Conservation (phyloP, 164 flowering plant species). For the Saururus chinensis region DNA sequence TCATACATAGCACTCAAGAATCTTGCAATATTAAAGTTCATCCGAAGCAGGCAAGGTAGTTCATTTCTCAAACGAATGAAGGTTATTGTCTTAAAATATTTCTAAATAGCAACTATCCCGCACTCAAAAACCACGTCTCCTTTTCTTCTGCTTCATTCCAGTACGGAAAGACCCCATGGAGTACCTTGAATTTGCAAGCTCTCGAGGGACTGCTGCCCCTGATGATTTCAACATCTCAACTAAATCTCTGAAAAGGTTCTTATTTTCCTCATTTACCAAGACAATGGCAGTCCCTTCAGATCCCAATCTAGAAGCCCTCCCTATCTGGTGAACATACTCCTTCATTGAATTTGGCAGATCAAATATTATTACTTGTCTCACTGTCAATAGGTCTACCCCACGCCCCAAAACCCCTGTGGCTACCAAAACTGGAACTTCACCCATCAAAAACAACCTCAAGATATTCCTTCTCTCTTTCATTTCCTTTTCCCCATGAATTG, state of each 20-base stretch:
- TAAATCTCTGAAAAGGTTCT: constrained; percentile 53
- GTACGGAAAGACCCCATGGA: constrained; percentile 15
- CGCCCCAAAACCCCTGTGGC: constrained; percentile 85
- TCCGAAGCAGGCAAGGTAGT: too few species aligned
- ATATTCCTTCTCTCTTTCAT: constrained; percentile 87
- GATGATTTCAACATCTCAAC: constrained; percentile 48
- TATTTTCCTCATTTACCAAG: constrained; percentile 73
- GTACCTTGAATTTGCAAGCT: constrained; percentile 61
- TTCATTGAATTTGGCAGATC: constrained; percentile 85
- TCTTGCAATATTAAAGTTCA: too few species aligned
- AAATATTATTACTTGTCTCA: constrained; percentile 82
- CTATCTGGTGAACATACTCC: constrained; percentile 89
- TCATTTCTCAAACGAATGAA: neutral
- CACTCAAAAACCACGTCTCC: constrained; percentile 20
- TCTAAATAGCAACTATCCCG: neutral
- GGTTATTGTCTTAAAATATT: neutral
- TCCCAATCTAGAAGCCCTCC: constrained; percentile 85
- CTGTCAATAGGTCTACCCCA: constrained; percentile 69
- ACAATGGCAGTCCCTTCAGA: constrained; percentile 65
- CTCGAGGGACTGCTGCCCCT: constrained; percentile 68
- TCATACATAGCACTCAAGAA: too few species aligned
- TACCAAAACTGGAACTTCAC: constrained; percentile 71
- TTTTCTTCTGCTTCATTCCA: constrained; percentile 37
- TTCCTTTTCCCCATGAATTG: constrained; percentile 83
- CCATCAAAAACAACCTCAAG: constrained; percentile 53